Percentiles rank a stretch among this genome's conserved stretches.
Evolutionary conservation across 2,329 filamentous ascomycete genomes (phyloP).

Genomic region (Botrytis paeoniae): DNA sequence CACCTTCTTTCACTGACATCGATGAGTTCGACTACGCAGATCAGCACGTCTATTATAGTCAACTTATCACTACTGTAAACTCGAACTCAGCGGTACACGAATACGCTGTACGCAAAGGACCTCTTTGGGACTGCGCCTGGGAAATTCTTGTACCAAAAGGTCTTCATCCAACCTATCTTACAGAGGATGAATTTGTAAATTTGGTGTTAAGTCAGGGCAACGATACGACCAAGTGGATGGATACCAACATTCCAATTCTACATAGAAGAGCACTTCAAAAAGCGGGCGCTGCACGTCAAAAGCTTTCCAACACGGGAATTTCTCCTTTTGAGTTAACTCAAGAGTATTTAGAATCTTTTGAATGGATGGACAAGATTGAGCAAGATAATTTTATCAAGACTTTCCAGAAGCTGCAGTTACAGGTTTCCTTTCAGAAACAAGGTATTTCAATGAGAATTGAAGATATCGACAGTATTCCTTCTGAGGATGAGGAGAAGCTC

Average conservation of each 20-base stretch:
- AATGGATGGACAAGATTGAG: slow-evolving; percentile 25
- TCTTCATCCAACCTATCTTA: slow-evolving; percentile 24
- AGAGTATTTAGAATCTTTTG: slow-evolving; percentile 21
- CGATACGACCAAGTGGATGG: slow-evolving; percentile 20
- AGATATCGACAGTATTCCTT: slow-evolving; percentile 1
- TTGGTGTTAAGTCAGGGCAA: slow-evolving; percentile 19
- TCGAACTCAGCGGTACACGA: slow-evolving; percentile 15
- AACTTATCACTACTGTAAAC: slow-evolving; percentile 5
- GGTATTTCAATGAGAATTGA: slow-evolving; percentile 20
- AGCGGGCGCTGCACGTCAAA: slow-evolving; percentile 17
- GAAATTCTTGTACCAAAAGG: slow-evolving; percentile 21
- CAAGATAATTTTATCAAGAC: slow-evolving; percentile 22
- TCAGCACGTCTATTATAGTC: slow-evolving; percentile 14
- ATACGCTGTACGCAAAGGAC: slow-evolving; percentile 18
- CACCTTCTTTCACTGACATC: slow-evolving; percentile 1
- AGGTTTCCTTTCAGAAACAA: slow-evolving; percentile 17
- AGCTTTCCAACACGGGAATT: slow-evolving; percentile 21
- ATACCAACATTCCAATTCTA: slow-evolving; percentile 13
- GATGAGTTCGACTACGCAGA: slow-evolving; percentile 20
- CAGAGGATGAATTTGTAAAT: slow-evolving; percentile 21
- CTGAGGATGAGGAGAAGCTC: background rate
- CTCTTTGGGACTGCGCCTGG: slow-evolving; percentile 22
- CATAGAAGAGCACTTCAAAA: slow-evolving; percentile 20
- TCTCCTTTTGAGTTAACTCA: slow-evolving; percentile 22
- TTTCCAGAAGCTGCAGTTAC: slow-evolving; percentile 14